Evolutionary conservation across 73 alveolate species (phyloP).

Genomic region (Blepharisma stoltei): DNA sequence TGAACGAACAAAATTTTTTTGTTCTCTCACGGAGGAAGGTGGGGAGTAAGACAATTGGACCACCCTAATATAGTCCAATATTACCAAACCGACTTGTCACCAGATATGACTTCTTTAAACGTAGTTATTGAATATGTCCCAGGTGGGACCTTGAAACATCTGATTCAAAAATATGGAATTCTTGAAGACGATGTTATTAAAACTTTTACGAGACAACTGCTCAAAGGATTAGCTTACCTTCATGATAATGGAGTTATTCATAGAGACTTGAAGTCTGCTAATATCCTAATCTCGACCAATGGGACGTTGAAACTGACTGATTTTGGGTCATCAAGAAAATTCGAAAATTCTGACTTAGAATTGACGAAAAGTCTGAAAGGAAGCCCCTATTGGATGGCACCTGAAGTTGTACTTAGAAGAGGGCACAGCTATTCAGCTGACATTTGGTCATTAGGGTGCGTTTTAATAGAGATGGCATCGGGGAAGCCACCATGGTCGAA

Average conservation of each 20-base stretch:
- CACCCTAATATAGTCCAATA: conserved; percentile 52
- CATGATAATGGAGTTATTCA: conserved; percentile 74
- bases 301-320: conserved; percentile 73
- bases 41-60: conserved; percentile 29
- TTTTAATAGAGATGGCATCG: conserved; percentile 52
- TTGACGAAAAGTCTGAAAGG: too few species aligned
- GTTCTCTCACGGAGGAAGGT: too few species aligned
- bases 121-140: conserved; percentile 51
- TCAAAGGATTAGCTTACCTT: conserved; percentile 66
- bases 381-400: conserved; percentile 61
- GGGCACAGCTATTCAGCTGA: conserved; percentile 55
- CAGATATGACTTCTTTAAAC: conserved; percentile 35
- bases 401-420: conserved; percentile 48
- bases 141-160: conserved; percentile 48
- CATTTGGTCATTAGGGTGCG: conserved; percentile 65
- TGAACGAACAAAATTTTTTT: too few species aligned
- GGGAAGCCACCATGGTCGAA: conserved; percentile 40
- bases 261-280: conserved; percentile 83
- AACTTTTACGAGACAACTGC: conserved; percentile 45
- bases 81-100: conserved; percentile 37
- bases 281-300: conserved; percentile 52
- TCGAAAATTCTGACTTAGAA: too few species aligned
- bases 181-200: conserved; percentile 26
- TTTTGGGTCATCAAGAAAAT: conserved; percentile 47
- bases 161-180: conserved; percentile 31